Evolutionary conservation across 495 filamentous ascomycete genomes (phyloP).

Genomic region (Xylaria sp.): DNA sequence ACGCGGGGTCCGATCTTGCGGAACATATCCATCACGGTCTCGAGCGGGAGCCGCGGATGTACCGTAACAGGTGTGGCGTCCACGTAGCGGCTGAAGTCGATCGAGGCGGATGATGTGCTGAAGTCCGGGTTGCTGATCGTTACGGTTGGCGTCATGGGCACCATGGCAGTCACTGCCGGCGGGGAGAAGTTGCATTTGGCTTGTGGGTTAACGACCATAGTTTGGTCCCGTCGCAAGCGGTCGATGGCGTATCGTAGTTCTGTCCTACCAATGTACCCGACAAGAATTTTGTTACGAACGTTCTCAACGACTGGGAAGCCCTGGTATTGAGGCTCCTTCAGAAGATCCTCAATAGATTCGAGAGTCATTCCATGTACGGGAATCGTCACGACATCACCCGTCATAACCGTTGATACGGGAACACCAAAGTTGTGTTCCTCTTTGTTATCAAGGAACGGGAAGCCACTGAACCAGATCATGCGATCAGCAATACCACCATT

Average conservation of each 20-base stretch:
- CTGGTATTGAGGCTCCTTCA: constrained; percentile 85
- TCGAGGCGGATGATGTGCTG: constrained; percentile 55
- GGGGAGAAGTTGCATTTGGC: constrained; percentile 78
- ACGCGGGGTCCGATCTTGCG: constrained; percentile 97
- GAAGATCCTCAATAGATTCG: constrained; percentile 72
- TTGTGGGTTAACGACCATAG: constrained; percentile 66
- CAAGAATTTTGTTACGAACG: constrained; percentile 68
- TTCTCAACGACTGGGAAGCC: constrained; percentile 94
- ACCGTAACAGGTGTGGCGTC: constrained; percentile 90
- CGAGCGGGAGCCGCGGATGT: constrained; percentile 88
- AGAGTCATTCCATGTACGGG: constrained; percentile 79
- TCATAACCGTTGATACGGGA: constrained; percentile 93
- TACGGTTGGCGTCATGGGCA: constrained; percentile 68
- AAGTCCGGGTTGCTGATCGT: constrained; percentile 55
- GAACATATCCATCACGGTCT: constrained; percentile 99
- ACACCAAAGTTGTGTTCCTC: constrained; percentile 98
- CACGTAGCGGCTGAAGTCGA: constrained; percentile 89
- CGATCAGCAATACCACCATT: constrained; percentile 97
- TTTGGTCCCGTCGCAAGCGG: constrained; percentile 76
- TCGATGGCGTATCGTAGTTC: constrained; percentile 94
- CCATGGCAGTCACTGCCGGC: constrained; percentile 56
- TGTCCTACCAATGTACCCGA: constrained; percentile 95
- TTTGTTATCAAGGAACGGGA: constrained; percentile 97
- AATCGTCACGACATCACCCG: constrained; percentile 73
- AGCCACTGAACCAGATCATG: constrained; percentile 99